These are phyloP conservation scores for Raffaelea arxii DNA, from an alignment of 2,329 filamentous ascomycete genomes.

Conservation along the genomic window DNA sequence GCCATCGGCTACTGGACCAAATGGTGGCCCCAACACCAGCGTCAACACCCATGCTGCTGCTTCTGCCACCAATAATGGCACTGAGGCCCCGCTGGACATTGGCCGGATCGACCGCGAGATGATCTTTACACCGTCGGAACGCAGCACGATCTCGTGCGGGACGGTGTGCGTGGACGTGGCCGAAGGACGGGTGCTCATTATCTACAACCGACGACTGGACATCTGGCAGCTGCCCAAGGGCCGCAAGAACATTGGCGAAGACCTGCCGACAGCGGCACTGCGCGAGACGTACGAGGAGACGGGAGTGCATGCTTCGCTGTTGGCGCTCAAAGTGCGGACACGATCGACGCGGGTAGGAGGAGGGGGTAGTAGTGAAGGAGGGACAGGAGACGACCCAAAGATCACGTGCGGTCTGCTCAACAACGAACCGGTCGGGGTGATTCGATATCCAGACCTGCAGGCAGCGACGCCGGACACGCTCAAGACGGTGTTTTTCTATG, in stretches of 20 bases:
- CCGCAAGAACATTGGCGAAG: constrained; percentile 36
- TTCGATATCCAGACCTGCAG: constrained; percentile 24
- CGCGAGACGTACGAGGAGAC: constrained; percentile 40
- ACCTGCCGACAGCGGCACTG: constrained; percentile 29
- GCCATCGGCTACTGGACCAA: background rate
- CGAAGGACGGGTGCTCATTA: constrained; percentile 27
- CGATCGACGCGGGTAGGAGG: constrained; percentile 24
- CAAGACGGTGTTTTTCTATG: constrained; percentile 32
- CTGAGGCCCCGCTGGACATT: constrained; percentile 14
- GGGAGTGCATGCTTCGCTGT: constrained; percentile 27
- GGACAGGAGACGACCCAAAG: constrained; percentile 8
- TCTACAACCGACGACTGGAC: constrained; percentile 31
- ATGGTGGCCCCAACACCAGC: too few relatives aligned
- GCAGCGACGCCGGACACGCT: constrained; percentile 20
- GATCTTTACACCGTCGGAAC: constrained; percentile 29
- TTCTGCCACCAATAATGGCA: background rate
- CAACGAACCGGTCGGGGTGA: constrained; percentile 26
- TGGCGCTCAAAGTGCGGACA: constrained; percentile 31
- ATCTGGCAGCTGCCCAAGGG: constrained; percentile 39
- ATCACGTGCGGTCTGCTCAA: constrained; percentile 21
- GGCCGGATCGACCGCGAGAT: constrained; percentile 21
- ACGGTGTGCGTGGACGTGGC: constrained; percentile 32
- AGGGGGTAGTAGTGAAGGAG: background rate
- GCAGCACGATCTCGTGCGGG: constrained; percentile 35
- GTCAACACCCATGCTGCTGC: background rate